Percentiles rank a stretch among this genome's conserved stretches.
Evolutionary conservation across 108 stramenopile species (phyloP).

Genomic region (Pseudonitzschia delicatissima): DNA sequence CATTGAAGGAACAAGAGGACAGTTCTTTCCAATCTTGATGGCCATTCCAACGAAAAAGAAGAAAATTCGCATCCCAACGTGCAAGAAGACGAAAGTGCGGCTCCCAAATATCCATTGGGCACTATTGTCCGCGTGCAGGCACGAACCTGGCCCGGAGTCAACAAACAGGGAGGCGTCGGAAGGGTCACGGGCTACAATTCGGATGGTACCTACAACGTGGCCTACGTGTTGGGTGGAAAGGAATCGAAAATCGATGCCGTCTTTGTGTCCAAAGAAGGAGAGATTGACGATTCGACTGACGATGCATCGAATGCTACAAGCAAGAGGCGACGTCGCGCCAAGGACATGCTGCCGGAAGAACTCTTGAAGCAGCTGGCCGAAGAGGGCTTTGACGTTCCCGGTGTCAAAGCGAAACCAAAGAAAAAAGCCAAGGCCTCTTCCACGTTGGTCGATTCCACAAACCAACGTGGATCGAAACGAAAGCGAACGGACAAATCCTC

Average conservation of each 20-base stretch:
- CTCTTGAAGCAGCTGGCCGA: slow-evolving; percentile 35
- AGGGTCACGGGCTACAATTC: slow-evolving; percentile 40
- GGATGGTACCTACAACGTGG: slow-evolving; percentile 57
- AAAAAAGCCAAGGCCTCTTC: neutral
- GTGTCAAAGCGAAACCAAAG: neutral
- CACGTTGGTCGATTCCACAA: neutral
- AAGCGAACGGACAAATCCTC: too few relatives aligned
- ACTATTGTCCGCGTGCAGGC: slow-evolving; percentile 70
- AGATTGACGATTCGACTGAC: neutral
- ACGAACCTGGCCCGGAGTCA: slow-evolving; percentile 87
- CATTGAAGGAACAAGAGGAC: too few relatives aligned
- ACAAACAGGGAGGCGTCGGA: slow-evolving; percentile 84
- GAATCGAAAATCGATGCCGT: slow-evolving; percentile 68
- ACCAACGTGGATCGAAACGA: neutral
- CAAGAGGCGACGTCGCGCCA: slow-evolving; percentile 9
- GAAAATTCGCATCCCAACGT: neutral
- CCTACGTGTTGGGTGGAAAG: slow-evolving; percentile 75
- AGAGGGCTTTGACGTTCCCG: slow-evolving; percentile 49
- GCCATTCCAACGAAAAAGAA: too few relatives aligned
- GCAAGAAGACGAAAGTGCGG: neutral
- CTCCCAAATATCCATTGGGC: slow-evolving; percentile 22
- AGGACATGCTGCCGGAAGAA: slow-evolving; percentile 12
- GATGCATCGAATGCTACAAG: neutral
- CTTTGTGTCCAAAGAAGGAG: slow-evolving; percentile 36
- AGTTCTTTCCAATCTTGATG: too few relatives aligned